phyloP scores from a whole-genome alignment of 345 rosid species.

The Hibiscus trionum region DNA sequence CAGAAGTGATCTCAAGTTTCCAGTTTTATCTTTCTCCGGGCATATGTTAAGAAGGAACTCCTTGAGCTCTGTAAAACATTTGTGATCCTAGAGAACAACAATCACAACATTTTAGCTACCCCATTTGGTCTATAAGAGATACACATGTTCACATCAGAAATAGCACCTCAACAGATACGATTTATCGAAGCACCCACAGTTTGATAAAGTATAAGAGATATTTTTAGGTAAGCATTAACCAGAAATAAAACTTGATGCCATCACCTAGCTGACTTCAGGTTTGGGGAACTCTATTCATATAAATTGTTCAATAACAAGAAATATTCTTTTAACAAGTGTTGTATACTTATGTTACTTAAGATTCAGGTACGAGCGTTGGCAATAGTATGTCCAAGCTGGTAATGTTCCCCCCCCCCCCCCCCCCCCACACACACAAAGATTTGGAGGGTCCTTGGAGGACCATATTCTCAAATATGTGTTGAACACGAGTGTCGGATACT shows the following conservation, averaged over 20 bases:
- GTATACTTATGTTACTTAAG: neutral
- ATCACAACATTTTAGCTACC: neutral
- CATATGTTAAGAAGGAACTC: slow-evolving; percentile 57
- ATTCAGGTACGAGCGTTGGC: neutral
- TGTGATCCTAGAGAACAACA: slow-evolving; percentile 40
- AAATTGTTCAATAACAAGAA: neutral
- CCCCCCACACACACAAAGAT: neutral
- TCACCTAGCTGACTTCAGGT: neutral
- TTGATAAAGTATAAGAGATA: neutral
- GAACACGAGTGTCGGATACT: too few species aligned
- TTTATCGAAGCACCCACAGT: neutral
- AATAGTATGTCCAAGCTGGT: too few species aligned
- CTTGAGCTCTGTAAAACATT: slow-evolving; percentile 52
- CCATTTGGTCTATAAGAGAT: neutral
- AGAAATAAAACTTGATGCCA: neutral
- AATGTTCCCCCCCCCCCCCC: neutral
- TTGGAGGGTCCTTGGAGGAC: neutral
- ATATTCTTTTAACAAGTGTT: neutral
- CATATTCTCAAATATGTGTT: neutral
- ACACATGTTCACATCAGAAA: neutral
- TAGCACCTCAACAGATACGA: neutral
- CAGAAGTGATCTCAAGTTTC: slow-evolving; percentile 39
- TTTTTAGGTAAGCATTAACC: neutral
- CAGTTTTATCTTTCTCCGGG: slow-evolving; percentile 31
- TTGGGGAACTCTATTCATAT: neutral